A percentile compares a stretch with the other conserved stretches of the same genome.
Conservation (phyloP, 2,329 filamentous ascomycete genomes). For the Penicillium griseofulvum region DNA sequence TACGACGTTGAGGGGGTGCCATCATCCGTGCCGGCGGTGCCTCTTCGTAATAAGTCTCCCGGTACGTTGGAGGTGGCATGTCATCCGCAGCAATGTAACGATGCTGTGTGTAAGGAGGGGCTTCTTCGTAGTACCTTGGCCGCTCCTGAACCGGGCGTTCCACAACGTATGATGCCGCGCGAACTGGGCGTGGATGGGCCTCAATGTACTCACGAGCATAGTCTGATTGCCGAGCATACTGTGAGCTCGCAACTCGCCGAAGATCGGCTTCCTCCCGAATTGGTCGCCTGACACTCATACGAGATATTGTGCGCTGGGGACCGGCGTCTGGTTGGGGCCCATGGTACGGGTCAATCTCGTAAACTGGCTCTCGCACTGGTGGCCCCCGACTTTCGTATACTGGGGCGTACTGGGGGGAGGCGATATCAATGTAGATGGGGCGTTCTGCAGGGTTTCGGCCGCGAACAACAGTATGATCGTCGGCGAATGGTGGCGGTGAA, state of each 20-base stretch:
- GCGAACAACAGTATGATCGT: conserved; percentile 39
- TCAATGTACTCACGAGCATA: conserved; percentile 46
- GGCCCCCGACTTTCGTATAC: conserved; percentile 36
- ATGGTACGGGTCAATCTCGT: conserved; percentile 37
- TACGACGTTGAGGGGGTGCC: conserved; percentile 59
- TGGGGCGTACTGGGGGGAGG: conserved; percentile 41
- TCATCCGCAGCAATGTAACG: conserved; percentile 38
- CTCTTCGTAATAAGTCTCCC: conserved; percentile 44
- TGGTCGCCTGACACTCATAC: conserved; percentile 37
- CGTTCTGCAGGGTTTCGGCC: conserved; percentile 38
- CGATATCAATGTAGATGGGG: conserved; percentile 50
- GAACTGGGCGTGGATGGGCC: conserved; percentile 37
- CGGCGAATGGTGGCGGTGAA: conserved; percentile 58
- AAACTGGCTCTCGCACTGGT: conserved; percentile 28
- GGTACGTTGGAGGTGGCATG: conserved; percentile 38
- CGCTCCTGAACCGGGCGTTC: conserved; percentile 40
- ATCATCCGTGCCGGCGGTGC: conserved; percentile 48
- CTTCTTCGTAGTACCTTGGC: conserved; percentile 41
- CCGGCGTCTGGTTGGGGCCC: conserved; percentile 33
- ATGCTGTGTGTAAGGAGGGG: conserved; percentile 30
- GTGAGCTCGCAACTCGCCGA: conserved; percentile 48
- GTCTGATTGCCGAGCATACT: conserved; percentile 45
- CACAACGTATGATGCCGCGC: conserved; percentile 42
- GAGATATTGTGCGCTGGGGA: conserved; percentile 40
- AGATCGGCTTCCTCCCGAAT: conserved; percentile 46